Conservation (phyloP, 495 filamentous ascomycete genomes). For the Aspergillus kassunensis region DNA sequence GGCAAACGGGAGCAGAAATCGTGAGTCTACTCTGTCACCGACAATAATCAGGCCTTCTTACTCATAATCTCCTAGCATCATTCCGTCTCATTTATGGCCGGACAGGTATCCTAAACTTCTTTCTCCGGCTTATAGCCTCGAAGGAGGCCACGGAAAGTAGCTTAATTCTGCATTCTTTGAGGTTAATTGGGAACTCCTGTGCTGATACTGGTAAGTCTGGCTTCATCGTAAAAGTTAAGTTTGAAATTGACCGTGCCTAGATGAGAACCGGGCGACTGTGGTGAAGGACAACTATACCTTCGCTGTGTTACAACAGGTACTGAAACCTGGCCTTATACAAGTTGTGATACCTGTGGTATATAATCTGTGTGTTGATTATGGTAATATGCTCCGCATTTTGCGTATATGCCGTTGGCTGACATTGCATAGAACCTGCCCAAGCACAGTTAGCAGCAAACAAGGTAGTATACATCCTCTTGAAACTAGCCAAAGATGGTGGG, state of each 20-base stretch:
- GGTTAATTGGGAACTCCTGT: slow-evolving; percentile 75
- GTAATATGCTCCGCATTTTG: slow-evolving; percentile 35
- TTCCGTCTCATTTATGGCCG: slow-evolving; percentile 65
- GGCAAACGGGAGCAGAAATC: slow-evolving; percentile 63
- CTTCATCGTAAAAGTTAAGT: not conserved
- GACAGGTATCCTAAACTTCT: slow-evolving; percentile 64
- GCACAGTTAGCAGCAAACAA: slow-evolving; percentile 58
- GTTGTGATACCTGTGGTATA: slow-evolving; percentile 65
- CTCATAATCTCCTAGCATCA: slow-evolving; percentile 39
- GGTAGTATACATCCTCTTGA: slow-evolving; percentile 42
- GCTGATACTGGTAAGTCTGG: slow-evolving; percentile 63
- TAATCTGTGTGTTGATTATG: slow-evolving; percentile 73
- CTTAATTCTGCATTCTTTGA: slow-evolving; percentile 54
- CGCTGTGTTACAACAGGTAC: slow-evolving; percentile 51
- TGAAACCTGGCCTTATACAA: slow-evolving; percentile 45
- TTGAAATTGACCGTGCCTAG: slow-evolving; percentile 35
- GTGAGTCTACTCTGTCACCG: slow-evolving; percentile 44
- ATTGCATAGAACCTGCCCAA: slow-evolving; percentile 47
- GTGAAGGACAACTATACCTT: slow-evolving; percentile 54
- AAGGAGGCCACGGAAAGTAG: slow-evolving; percentile 28
- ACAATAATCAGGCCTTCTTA: not conserved
- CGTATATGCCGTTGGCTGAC: slow-evolving; percentile 12
- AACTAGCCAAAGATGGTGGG: slow-evolving; percentile 31
- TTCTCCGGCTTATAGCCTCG: slow-evolving; percentile 51
- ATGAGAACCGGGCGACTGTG: slow-evolving; percentile 68